These are phyloP conservation scores for Alternaria alternata DNA, from an alignment of 2,329 filamentous ascomycete genomes.

Conservation along the genomic window DNA sequence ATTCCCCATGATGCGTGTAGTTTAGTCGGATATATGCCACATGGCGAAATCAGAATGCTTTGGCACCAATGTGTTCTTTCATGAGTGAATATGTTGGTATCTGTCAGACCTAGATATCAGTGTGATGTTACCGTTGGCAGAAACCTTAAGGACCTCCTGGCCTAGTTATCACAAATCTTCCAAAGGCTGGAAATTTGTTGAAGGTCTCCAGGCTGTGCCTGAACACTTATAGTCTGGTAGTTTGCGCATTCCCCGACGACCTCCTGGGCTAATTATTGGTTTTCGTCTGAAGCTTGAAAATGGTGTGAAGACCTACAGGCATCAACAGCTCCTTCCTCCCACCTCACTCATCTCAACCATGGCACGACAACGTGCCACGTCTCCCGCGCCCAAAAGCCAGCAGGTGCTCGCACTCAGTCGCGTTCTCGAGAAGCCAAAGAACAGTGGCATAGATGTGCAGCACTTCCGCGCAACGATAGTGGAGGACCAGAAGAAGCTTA, in stretches of 20 bases:
- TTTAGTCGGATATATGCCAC: conserved; percentile 13
- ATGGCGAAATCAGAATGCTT: conserved; percentile 23
- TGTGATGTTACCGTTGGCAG: not conserved
- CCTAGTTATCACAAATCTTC: not conserved
- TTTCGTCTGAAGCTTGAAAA: not conserved
- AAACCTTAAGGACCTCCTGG: not conserved
- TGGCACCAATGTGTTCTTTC: conserved; percentile 11
- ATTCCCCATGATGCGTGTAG: conserved; percentile 14
- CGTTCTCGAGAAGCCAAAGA: conserved; percentile 30
- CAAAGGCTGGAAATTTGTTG: not conserved
- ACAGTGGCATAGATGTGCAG: conserved; percentile 31
- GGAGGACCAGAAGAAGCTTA: conserved; percentile 26
- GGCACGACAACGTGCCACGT: conserved; percentile 22
- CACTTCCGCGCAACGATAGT: conserved; percentile 31
- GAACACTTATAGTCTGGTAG: not conserved
- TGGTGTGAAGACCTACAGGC: not conserved
- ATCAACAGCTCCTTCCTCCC: conserved; percentile 1
- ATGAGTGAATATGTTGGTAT: not conserved
- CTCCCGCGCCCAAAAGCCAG: conserved; percentile 35
- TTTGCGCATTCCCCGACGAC: not conserved
- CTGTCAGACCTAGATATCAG: not conserved
- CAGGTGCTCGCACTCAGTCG: conserved; percentile 29
- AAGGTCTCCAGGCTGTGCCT: not conserved
- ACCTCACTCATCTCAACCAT: conserved; percentile 13
- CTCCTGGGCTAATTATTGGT: not conserved